Evolutionary conservation across 2,329 filamentous ascomycete species (phyloP), one percentile per base, ranked within the genome.

Genomic region (Colletotrichum theobromicola): DNA sequence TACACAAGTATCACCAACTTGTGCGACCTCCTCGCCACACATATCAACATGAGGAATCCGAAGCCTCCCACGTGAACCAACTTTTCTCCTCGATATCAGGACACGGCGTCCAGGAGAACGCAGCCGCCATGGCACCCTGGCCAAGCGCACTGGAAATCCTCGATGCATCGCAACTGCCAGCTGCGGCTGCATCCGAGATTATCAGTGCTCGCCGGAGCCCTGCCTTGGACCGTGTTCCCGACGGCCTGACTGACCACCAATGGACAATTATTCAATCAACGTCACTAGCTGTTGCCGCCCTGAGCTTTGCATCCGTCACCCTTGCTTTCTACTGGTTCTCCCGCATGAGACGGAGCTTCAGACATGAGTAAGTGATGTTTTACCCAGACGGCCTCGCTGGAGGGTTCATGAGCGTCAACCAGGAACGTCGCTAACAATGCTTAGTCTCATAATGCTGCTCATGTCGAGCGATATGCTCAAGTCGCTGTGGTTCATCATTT

Each of bases 391-490:
- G 6, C 30, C 5, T 71, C 58, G 13, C 5, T 21, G 3, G 28
- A 46, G 42, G 42, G n/a, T 18, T 46, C 42, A 46, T 46, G n/a
- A 46, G 42, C 42, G 5, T 46, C 42, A 46, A 46, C n/a, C 42
- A 21, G 42, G 42, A 34, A 28, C 26, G 9, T 50, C 63, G 76
- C 80, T 81, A 76, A 78, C 75, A 71, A 46, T 50, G 15, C 16
- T 30, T 76, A 94, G 93, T 76, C 88, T 96, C 69, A 93, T 96
- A 72, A 91, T 96, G 88, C 83, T 95, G 50, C 86, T 96, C 16
- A 92, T 96, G 61, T 88, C 92, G 75, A 93, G 93, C 77, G 93
- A 95, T 82, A 89, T 94, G 80, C 90, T 93, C 82, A 94, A 94
- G 81, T 90, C 92, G 4, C 80, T 91, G 4, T 94, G 92, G 90